Base-by-base conservation (phyloP, 208 protist genomes). In the Angomonas ambiguus region DNA sequence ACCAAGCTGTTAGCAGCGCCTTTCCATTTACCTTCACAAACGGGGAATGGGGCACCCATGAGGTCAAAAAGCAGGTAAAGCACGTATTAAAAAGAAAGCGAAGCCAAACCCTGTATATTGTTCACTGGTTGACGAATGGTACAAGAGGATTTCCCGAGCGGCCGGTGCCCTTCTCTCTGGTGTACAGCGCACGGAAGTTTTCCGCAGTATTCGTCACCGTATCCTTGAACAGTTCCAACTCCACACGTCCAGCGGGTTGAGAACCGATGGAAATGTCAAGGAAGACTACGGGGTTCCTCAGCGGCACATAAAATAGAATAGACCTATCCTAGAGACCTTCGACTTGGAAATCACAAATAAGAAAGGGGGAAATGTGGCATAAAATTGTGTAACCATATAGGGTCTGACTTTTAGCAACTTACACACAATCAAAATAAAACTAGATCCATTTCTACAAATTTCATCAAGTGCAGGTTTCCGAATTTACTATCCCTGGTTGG, bases 151-250 rank as follows among this genome's bases (percentile, higher is more conserved):
- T 77, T 92, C 51, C 92, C 89, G 27, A 79, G 65, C 33, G 68
- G 18, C 91, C 84, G 32, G 87, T 68, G 32, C 91, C 86, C 74
- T 96, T 88, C 70, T 97, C 93, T 51, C 95, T 93, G 0, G 92
- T 98, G 79, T 86, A 95, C 1, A 98, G 74, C 2, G 85, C 87
- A 62, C 91, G 80, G 65, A 98, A 98, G 80, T 98, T 98, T 62
- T 98, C 91, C 11, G 89, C 93, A 6, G 97, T 98, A 67, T 97
- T 97, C 35, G 97, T 95, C n/a, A 96, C 91, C 16, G 77, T 70
- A 60, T 88, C 81, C 68, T 85, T 83, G 69, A 93, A 98, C 10
- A 98, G 78, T 74, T 97, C 94, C 64, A 98, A 93, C 65, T 94
- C 91, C 11, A 98, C 81, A 31, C 94, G 82, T 1, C 95, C 96